These are phyloP conservation scores for Penicillium riverlandense DNA, from an alignment of 495 filamentous ascomycete genomes.

Conservation along the genomic window DNA sequence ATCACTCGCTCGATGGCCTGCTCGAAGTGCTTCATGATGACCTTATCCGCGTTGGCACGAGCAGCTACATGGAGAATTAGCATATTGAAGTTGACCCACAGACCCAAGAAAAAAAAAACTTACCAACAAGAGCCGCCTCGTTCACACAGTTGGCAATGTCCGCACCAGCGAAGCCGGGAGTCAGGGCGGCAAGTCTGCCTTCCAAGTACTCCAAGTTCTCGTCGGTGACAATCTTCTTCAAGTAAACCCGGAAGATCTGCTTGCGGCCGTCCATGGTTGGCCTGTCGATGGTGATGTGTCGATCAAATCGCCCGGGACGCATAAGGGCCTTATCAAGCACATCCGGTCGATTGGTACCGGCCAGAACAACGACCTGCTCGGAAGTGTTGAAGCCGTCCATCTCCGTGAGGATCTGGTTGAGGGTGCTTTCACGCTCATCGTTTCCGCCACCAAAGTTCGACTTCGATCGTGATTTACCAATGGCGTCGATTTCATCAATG, in stretches of 20 bases:
- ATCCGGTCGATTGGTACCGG: conserved; percentile 92
- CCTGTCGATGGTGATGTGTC: conserved; percentile 87
- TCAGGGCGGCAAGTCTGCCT: conserved; percentile 82
- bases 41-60: conserved; percentile 63
- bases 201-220: conserved; percentile 83
- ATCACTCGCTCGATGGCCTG: conserved; percentile 96
- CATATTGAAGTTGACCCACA: conserved; percentile 3
- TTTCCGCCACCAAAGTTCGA: conserved; percentile 78
- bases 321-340: conserved; percentile 92
- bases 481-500: conserved; percentile 98
- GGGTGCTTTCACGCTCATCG: conserved; percentile 90
- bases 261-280: conserved; percentile 95
- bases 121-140: conserved; percentile 94
- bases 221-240: conserved; percentile 84
- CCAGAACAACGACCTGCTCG: conserved; percentile 96
- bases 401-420: conserved; percentile 97
- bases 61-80: conserved; percentile 58
- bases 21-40: conserved; percentile 88
- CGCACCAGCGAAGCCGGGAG: conserved; percentile 92
- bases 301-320: conserved; percentile 93
- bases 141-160: conserved; percentile 98
- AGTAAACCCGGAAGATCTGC: conserved; percentile 91
- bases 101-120: conserved; percentile 25
- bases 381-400: conserved; percentile 99
- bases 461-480: conserved; percentile 81